phyloP scores from a whole-genome alignment of 257 asterid genomes.

The Euphrasia confusa region DNA sequence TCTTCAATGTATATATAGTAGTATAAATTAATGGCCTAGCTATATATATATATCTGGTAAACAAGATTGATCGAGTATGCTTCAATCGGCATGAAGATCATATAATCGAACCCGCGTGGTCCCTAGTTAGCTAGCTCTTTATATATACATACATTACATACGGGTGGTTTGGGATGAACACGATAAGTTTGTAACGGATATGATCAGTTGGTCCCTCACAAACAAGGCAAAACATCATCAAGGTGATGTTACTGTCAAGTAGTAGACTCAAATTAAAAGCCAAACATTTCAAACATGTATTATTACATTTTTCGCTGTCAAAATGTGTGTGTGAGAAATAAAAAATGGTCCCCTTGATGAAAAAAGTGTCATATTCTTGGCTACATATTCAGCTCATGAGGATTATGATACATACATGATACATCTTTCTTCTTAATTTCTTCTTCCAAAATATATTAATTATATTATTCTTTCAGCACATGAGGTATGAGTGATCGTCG shows the following conservation, averaged over 20 bases:
- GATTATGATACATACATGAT: no score
- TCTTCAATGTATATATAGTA: no score
- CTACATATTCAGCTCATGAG: background rate
- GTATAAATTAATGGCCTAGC: no score
- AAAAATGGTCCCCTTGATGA: constrained; percentile 10
- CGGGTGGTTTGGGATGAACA: background rate
- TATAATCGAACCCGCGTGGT: background rate
- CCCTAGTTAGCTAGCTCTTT: background rate
- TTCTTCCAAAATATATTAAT: no score
- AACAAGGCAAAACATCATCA: background rate
- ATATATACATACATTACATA: no score
- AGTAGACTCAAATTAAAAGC: background rate
- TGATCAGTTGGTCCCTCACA: background rate
- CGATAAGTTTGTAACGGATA: background rate
- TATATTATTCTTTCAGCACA: no score
- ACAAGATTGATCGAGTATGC: background rate
- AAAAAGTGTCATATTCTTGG: background rate
- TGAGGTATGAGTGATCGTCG: background rate
- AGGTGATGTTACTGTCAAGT: background rate
- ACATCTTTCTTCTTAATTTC: no score
- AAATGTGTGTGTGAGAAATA: background rate
- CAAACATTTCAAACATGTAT: background rate
- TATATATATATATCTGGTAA: constrained; percentile 18
- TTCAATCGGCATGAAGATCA: background rate
- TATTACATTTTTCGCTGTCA: no score